phyloP scores from a whole-genome alignment of 768 basidiomycete species.

The Pleurotus giganteus region DNA sequence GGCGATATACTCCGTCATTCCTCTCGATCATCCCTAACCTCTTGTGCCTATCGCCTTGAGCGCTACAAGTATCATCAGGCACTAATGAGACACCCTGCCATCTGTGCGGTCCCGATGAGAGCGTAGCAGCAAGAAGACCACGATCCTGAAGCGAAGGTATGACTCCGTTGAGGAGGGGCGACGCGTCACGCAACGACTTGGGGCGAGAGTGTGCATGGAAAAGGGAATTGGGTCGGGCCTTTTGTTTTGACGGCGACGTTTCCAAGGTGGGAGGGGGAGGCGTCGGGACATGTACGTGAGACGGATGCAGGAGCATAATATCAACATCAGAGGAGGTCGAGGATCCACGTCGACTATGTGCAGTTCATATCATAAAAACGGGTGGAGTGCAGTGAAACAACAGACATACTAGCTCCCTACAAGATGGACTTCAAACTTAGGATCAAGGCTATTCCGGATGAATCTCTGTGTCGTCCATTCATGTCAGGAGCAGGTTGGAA shows the following conservation, averaged over 20 bases:
- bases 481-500: background rate
- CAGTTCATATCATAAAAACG: background rate
- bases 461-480: constrained; percentile 39
- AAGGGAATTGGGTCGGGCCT: background rate
- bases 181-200: constrained; percentile 1
- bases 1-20: constrained; percentile 35
- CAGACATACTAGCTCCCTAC: constrained; percentile 56
- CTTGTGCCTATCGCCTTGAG: constrained; percentile 20
- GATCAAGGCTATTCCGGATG: constrained; percentile 41
- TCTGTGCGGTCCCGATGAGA: constrained; percentile 26
- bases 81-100: constrained; percentile 56
- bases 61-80: constrained; percentile 30
- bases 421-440: constrained; percentile 47
- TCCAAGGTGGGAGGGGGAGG: constrained; percentile 24
- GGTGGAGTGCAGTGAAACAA: background rate
- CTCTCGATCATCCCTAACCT: constrained; percentile 24
- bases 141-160: constrained; percentile 39
- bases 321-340: constrained; percentile 33
- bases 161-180: constrained; percentile 34
- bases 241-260: constrained; percentile 8
- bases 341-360: constrained; percentile 46
- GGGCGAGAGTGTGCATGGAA: constrained; percentile 10
- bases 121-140: constrained; percentile 42
- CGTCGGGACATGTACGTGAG: constrained; percentile 39
- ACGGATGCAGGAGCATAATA: constrained; percentile 45